Base-by-base conservation (phyloP, 2,329 filamentous ascomycete genomes). In the Metarhizium guizhouense region DNA sequence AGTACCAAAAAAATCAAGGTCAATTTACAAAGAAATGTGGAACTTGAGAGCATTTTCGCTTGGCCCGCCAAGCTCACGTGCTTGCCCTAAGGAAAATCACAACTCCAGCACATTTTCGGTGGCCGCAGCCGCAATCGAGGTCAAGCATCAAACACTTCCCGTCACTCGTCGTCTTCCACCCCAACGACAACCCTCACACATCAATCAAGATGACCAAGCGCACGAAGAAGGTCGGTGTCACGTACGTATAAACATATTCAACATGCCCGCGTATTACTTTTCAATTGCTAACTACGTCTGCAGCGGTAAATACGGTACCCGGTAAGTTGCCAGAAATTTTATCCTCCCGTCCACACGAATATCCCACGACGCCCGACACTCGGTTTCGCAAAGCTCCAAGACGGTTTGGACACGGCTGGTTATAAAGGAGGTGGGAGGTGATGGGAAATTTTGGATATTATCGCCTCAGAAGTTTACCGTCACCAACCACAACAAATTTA, bases 161-260 rank as follows among this genome's bases (percentile, higher is more conserved):
- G 65, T 62, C 67, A 65, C 60, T 63, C 65, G 59, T 62, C 65
- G 65, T 66, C 65, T 64, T 64, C 61, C 65, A 63, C 62, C 63
- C 65, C 63, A 58, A 65, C 64, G 65, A 67, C 65, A 64, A 66
- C 59, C 63, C 63, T 65, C 68, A 70, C 68, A 71, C 59, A 65
- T 61, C 74, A 73, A 77, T 76, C 82, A 90, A 86, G 79, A 94
- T 94, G 88, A 90, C 89, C 76, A 93, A 94, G 85, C 86, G 90
- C 82, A 95, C 90, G 67, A 95, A 76, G 88, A 95, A 96, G 88
- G 91, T 95, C 86, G 90, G 90, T 77, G 92, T 96, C 77, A 96
- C 93, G 72, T 74, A 70, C 60, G 72, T 74, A 68, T 63, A 38
- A 2, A 30, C 4, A 18, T 11, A n/a, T 29, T 20, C 34, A 53